Evolutionary conservation across 306 rosid species (phyloP), one percentile per base, ranked within the genome.

Genomic region (Biancaea sappan): DNA sequence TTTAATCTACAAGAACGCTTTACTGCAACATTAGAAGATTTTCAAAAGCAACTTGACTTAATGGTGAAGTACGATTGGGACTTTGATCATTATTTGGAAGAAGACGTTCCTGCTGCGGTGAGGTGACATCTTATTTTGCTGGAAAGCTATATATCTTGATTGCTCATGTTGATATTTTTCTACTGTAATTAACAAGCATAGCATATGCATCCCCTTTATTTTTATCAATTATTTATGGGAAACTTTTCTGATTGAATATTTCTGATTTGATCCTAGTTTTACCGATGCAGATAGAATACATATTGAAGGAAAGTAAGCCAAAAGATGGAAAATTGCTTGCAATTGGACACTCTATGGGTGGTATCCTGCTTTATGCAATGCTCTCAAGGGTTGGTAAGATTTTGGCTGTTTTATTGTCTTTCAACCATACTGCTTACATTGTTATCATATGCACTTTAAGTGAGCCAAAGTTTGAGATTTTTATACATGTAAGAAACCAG

Each of bases 271-370:
- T 53, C 40, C 66, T 63, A 56, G 22, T 65, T 43, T 80, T 50
- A 53, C 48, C 21, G 28, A 26, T 80, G 68, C 88, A 94, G 99
- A 87, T 94, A 71, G 97, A 94, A 67, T 94, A 94, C 80, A 90
- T 94, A 79, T 71, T 82, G 81, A 81, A 70, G 56, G 86, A 85
- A 87, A 87, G 89, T 86, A 90, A 73, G 77, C 89, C 99, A 28
- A 88, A 86, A 81, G 99, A 94, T 87, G 98, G 96, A 63, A 94
- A 92, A 75, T 79, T 94, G 85, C 92, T 94, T 67, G 99, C 98
- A 52, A 86, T 92, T 83, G 99, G 99, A 72, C 99, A 94, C 88
- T 94, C 99, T 69, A 94, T 94, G 96, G 99, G 99, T 53, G 99
- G 99, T 56, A 94, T 94, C 82, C 84, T 94, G 87, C 95, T 94